phyloP scores from a whole-genome alignment of 192 early-diverging fungal species.

The Rhizophagus sp. region DNA sequence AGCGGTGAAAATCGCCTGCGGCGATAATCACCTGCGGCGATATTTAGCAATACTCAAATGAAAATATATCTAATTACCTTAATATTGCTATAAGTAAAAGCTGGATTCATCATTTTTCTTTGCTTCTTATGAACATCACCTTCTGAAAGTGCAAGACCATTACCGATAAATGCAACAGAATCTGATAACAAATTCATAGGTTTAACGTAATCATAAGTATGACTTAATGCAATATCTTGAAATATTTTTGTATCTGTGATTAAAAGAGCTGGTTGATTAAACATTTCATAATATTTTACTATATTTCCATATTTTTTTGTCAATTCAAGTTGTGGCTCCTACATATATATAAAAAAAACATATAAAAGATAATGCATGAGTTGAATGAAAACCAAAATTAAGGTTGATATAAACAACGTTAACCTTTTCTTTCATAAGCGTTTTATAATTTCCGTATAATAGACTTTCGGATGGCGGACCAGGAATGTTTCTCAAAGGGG shows the following conservation, averaged over 20 bases:
- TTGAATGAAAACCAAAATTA: too few species aligned
- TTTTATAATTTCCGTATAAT: too few species aligned
- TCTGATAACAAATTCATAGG: constrained; percentile 19
- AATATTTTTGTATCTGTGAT: constrained; percentile 53
- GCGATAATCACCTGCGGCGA: too few species aligned
- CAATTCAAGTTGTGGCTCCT: constrained; percentile 44
- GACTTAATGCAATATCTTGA: constrained; percentile 44
- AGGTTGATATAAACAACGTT: too few species aligned
- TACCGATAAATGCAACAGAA: constrained; percentile 42
- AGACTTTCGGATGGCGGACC: too few species aligned
- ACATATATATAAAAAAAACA: too few species aligned
- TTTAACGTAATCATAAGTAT: constrained; percentile 51
- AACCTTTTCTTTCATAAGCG: too few species aligned
- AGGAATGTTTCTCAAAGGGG: too few species aligned
- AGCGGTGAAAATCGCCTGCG: too few species aligned
- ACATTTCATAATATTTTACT: constrained; percentile 46
- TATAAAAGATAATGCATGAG: too few species aligned
- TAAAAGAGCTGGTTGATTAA: constrained; percentile 40
- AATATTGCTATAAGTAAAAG: constrained; percentile 48
- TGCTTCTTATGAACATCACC: constrained; percentile 51
- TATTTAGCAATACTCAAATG: too few species aligned
- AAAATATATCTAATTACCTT: constrained; percentile 35
- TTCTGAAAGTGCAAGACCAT: constrained; percentile 52
- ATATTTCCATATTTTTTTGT: constrained; percentile 52
- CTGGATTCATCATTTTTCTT: constrained; percentile 60